Evolutionary conservation across 805 yeast species (phyloP).

Genomic region (Wickerhamomyces bisporus): DNA sequence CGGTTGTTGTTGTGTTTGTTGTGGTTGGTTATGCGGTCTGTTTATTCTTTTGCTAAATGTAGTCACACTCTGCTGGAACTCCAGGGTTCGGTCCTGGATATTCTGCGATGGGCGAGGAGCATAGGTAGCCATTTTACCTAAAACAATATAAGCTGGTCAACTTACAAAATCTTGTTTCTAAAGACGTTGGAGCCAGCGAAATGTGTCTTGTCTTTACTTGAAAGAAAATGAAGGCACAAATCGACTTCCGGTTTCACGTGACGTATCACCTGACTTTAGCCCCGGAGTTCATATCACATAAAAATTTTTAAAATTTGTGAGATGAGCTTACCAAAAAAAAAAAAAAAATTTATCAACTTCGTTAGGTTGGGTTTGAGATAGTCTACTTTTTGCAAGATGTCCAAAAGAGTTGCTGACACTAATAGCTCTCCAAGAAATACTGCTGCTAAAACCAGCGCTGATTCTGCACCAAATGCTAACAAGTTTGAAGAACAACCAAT

Average conservation of each 20-base stretch:
- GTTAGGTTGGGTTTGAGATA: too few relatives aligned
- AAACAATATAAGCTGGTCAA: too few relatives aligned
- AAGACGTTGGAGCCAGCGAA: too few relatives aligned
- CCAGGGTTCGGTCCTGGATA: constrained; percentile 79
- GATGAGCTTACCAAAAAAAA: constrained; percentile 1
- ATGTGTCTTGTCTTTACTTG: too few relatives aligned
- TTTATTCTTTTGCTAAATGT: constrained; percentile 62
- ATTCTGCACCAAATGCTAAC: constrained; percentile 15
- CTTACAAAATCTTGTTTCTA: too few relatives aligned
- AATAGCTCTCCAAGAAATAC: constrained; percentile 17
- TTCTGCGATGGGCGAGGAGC: constrained; percentile 18
- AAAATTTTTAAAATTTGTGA: constrained; percentile 1
- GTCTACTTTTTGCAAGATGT: constrained; percentile 10
- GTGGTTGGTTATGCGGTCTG: constrained; percentile 13
- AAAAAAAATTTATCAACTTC: too few relatives aligned
- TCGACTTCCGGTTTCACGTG: neutral
- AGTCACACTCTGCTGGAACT: constrained; percentile 87
- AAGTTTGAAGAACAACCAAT: constrained; percentile 10
- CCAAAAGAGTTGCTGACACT: constrained; percentile 24
- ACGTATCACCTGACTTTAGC: neutral
- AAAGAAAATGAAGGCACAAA: neutral
- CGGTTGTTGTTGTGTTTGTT: constrained; percentile 8
- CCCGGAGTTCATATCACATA: neutral
- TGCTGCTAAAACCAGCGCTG: constrained; percentile 15
- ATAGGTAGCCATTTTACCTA: constrained; percentile 9